Percentiles rank a stretch among this genome's conserved stretches.
phyloP scores from a whole-genome alignment of 1,284 basidiomycete genomes.

The Cryptococcus neoformans region DNA sequence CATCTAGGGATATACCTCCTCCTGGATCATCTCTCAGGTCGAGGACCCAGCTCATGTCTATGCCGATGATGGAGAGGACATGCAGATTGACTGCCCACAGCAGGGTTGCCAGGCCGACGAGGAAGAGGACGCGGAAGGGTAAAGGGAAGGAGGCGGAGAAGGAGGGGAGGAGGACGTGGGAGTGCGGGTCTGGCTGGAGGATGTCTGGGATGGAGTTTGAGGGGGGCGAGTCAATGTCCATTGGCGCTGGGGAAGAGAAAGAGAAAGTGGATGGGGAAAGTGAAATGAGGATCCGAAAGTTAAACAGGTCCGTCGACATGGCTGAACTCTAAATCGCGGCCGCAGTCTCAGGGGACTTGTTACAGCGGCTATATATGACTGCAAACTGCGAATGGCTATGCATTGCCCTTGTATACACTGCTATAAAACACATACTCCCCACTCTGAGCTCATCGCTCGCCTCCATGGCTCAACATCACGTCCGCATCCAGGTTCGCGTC shows the following conservation, averaged over 20 bases:
- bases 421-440: too few relatives aligned
- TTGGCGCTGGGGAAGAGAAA: constrained; percentile 10
- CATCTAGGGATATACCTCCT: neutral
- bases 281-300: too few relatives aligned
- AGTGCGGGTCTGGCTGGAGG: constrained; percentile 17
- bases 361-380: too few relatives aligned
- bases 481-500: constrained; percentile 65
- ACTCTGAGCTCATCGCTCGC: neutral
- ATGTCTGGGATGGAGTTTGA: constrained; percentile 14
- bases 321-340: too few relatives aligned
- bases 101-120: constrained; percentile 66
- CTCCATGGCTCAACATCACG: constrained; percentile 53
- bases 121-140: constrained; percentile 73
- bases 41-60: constrained; percentile 69
- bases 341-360: too few relatives aligned
- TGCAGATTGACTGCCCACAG: constrained; percentile 87
- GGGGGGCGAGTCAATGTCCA: constrained; percentile 49
- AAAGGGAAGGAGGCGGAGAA: constrained; percentile 67
- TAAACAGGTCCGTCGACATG: too few relatives aligned
- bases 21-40: constrained; percentile 32
- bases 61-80: constrained; percentile 65
- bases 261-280: neutral
- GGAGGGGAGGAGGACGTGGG: constrained; percentile 48
- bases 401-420: too few relatives aligned
- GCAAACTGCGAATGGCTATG: too few relatives aligned